Conservation (phyloP, 257 asterid species). For the Petunia axillaris region DNA sequence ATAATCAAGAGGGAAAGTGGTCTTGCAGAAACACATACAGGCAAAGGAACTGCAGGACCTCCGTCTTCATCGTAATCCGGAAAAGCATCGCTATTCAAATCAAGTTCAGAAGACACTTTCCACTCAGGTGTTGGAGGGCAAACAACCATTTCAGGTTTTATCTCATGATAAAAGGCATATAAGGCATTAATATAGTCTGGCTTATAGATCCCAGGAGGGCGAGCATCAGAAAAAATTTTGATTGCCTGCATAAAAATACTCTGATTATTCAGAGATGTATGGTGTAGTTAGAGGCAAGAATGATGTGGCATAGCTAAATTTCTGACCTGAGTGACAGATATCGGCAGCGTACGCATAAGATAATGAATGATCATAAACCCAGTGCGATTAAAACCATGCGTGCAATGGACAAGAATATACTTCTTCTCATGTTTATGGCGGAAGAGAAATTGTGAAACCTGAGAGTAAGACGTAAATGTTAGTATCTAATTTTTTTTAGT, state of each 20-base stretch:
- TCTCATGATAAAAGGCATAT: constrained; percentile 91
- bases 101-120: constrained; percentile 90
- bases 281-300: not conserved
- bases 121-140: constrained; percentile 95
- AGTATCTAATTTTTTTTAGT: constrained; percentile 2
- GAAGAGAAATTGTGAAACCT: constrained; percentile 83
- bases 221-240: constrained; percentile 79
- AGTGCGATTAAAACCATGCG: constrained; percentile 98
- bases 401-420: constrained; percentile 89
- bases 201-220: constrained; percentile 97
- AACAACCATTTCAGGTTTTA: constrained; percentile 71
- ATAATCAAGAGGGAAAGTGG: not conserved
- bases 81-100: constrained; percentile 91
- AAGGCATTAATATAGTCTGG: constrained; percentile 86
- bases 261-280: not conserved
- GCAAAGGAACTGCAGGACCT: constrained; percentile 55
- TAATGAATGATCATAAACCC: constrained; percentile 94
- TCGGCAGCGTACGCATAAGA: constrained; percentile 80
- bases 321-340: constrained; percentile 85
- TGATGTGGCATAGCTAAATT: constrained; percentile 23
- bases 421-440: constrained; percentile 79
- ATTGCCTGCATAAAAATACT: constrained; percentile 64
- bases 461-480: constrained; percentile 24
- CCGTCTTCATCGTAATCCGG: constrained; percentile 96
- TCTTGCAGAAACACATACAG: constrained; percentile 46